Evolutionary conservation across 192 early-diverging fungal species (phyloP).

Genomic region (Coemansia nantahalensis): DNA sequence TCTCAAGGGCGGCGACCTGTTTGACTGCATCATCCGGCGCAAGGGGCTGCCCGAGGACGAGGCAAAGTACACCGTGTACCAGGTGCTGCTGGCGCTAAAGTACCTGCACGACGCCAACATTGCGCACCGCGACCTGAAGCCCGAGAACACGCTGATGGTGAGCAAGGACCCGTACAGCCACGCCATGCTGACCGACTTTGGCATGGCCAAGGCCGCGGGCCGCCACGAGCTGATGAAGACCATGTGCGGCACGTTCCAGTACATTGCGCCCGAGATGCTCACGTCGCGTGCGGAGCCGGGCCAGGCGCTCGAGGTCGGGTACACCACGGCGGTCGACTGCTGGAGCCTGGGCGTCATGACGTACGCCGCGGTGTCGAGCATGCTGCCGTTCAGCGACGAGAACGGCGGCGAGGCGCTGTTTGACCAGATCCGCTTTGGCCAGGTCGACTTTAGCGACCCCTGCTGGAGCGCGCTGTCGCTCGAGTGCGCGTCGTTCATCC

Average conservation of each 20-base stretch:
- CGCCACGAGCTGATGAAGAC: slow-evolving; percentile 76
- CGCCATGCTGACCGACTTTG: slow-evolving; percentile 86
- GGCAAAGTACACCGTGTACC: slow-evolving; percentile 70
- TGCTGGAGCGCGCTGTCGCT: slow-evolving; percentile 50
- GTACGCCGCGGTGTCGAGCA: slow-evolving; percentile 68
- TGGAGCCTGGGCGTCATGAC: slow-evolving; percentile 81
- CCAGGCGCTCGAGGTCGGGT: slow-evolving; percentile 45
- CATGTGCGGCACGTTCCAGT: slow-evolving; percentile 84
- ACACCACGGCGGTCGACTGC: slow-evolving; percentile 60
- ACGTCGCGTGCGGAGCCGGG: slow-evolving; percentile 24
- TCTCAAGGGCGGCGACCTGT: slow-evolving; percentile 83
- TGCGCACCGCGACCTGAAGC: slow-evolving; percentile 78
- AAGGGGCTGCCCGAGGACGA: slow-evolving; percentile 76
- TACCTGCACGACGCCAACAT: slow-evolving; percentile 80
- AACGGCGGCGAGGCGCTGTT: slow-evolving; percentile 42
- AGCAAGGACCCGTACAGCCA: slow-evolving; percentile 54
- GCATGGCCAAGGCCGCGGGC: slow-evolving; percentile 79
- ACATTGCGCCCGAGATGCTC: slow-evolving; percentile 81
- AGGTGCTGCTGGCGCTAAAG: slow-evolving; percentile 69
- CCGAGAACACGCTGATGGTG: slow-evolving; percentile 68
- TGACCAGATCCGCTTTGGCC: slow-evolving; percentile 45
- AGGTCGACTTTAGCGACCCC: slow-evolving; percentile 38
- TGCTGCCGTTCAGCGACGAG: slow-evolving; percentile 51
- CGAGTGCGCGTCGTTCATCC: slow-evolving; percentile 52
- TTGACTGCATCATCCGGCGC: slow-evolving; percentile 71